Percentiles rank a stretch among this genome's conserved stretches.
phyloP scores from a whole-genome alignment of 2,329 filamentous ascomycete species.

The Cladosporium sphaerospermum region DNA sequence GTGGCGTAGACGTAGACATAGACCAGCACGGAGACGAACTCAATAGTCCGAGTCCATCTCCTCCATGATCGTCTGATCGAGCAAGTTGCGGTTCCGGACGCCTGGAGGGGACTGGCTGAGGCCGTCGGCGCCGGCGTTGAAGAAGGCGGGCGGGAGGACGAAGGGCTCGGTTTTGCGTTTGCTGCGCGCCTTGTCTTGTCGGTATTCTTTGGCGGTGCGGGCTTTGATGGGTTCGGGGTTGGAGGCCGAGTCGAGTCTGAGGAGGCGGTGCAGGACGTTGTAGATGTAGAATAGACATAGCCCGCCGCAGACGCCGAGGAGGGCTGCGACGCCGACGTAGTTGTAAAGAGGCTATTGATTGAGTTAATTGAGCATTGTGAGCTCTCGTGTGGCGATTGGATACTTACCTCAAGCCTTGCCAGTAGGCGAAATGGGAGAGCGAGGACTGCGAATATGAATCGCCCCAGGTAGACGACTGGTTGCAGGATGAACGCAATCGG shows the following conservation, averaged over 20 bases:
- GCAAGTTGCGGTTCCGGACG: slow-evolving; percentile 44
- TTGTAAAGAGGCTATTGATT: slow-evolving; percentile 43
- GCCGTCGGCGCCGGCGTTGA: slow-evolving; percentile 23
- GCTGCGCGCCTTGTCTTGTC: slow-evolving; percentile 24
- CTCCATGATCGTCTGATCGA: slow-evolving; percentile 64
- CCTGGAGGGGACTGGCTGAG: slow-evolving; percentile 23
- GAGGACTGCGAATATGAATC: slow-evolving; percentile 35
- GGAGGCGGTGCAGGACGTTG: slow-evolving; percentile 29
- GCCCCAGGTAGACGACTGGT: slow-evolving; percentile 44
- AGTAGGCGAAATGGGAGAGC: slow-evolving; percentile 47
- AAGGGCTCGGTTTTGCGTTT: slow-evolving; percentile 17
- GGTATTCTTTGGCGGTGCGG: slow-evolving; percentile 29
- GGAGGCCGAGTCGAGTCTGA: slow-evolving; percentile 19
- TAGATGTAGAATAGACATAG: slow-evolving; percentile 54
- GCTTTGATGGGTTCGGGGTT: slow-evolving; percentile 10
- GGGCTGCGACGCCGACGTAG: slow-evolving; percentile 59
- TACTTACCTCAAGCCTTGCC: slow-evolving; percentile 50
- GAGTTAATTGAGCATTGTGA: not conserved
- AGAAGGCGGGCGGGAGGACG: slow-evolving; percentile 17
- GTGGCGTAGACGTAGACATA: not conserved
- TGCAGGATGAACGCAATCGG: slow-evolving; percentile 44
- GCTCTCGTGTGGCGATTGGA: not conserved
- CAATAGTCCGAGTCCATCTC: slow-evolving; percentile 56
- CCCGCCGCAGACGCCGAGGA: slow-evolving; percentile 61
- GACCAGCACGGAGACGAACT: slow-evolving; percentile 7